These are phyloP conservation scores for Aureobasidium vineae DNA, from an alignment of 2,329 filamentous ascomycete species.

Conservation along the genomic window DNA sequence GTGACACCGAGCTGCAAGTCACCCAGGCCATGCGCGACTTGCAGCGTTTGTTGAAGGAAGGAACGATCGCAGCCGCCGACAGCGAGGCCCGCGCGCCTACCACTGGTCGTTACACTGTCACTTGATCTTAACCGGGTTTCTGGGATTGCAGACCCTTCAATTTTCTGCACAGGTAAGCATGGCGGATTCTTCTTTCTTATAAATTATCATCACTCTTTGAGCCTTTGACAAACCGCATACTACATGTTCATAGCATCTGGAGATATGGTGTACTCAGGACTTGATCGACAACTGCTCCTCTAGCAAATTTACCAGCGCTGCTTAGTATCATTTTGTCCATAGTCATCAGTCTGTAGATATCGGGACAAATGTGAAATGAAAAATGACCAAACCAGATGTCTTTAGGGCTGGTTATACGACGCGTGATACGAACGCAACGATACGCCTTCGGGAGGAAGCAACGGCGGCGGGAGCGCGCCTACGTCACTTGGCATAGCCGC, in stretches of 20 bases:
- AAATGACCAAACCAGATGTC: background rate
- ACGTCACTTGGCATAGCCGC: constrained; percentile 13
- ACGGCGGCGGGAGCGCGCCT: constrained; percentile 1
- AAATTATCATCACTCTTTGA: background rate
- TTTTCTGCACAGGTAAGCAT: constrained; percentile 10
- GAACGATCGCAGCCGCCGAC: constrained; percentile 83
- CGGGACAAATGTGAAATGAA: background rate
- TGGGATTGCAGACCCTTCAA: background rate
- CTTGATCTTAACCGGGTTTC: background rate
- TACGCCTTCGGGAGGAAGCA: background rate
- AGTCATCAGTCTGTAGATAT: constrained; percentile 7
- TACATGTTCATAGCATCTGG: background rate
- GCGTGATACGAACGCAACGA: background rate
- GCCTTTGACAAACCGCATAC: background rate
- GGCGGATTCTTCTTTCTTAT: background rate
- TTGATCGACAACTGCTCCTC: background rate
- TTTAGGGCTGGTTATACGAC: background rate
- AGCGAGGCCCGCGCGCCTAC: constrained; percentile 76
- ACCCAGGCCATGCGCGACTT: constrained; percentile 88
- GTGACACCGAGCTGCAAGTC: constrained; percentile 91
- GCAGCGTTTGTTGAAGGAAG: constrained; percentile 82
- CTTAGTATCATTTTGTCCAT: background rate
- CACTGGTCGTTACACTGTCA: constrained; percentile 74
- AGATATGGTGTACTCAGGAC: background rate
- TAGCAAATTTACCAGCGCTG: background rate